Conservation (phyloP, 2,329 filamentous ascomycete species). For the Paramyrothecium sp. region DNA sequence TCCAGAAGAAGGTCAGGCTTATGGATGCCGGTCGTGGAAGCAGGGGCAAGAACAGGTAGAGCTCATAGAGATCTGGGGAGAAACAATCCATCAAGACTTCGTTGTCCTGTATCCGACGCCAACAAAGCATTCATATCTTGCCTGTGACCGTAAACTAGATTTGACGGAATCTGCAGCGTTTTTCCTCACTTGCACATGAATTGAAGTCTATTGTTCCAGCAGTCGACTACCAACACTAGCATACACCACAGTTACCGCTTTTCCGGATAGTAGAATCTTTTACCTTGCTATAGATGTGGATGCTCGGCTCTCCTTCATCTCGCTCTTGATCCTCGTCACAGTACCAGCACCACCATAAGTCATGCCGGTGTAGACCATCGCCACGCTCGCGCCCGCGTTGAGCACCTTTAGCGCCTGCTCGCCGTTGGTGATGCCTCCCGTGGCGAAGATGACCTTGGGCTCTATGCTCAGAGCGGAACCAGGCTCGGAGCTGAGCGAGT, state of each 20-base stretch:
- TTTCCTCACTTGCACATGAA: too few relatives aligned
- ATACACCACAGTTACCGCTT: too few relatives aligned
- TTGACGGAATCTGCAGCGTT: too few relatives aligned
- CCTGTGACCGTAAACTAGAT: too few relatives aligned
- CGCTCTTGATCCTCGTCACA: slow-evolving; percentile 62
- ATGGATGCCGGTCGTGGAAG: slow-evolving; percentile 45
- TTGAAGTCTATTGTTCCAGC: too few relatives aligned
- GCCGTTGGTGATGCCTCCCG: slow-evolving; percentile 84
- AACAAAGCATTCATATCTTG: too few relatives aligned
- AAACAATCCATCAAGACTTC: background rate
- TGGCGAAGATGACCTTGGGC: slow-evolving; percentile 86
- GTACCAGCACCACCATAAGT: slow-evolving; percentile 65
- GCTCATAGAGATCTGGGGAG: background rate
- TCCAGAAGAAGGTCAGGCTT: slow-evolving; percentile 66
- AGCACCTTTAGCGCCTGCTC: slow-evolving; percentile 78
- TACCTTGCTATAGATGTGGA: background rate
- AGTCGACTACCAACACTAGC: too few relatives aligned
- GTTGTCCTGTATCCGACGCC: background rate
- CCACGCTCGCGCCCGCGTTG: slow-evolving; percentile 85
- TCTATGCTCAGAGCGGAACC: slow-evolving; percentile 28
- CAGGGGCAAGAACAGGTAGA: slow-evolving; percentile 39
- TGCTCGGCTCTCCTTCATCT: slow-evolving; percentile 47
- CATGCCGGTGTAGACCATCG: slow-evolving; percentile 84
- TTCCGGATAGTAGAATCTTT: too few relatives aligned
- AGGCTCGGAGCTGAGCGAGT: slow-evolving; percentile 27